Evolutionary conservation across 768 basidiomycete genomes (phyloP), one percentile per base, ranked within the genome.

Genomic region (Tylopilus subfusipes): DNA sequence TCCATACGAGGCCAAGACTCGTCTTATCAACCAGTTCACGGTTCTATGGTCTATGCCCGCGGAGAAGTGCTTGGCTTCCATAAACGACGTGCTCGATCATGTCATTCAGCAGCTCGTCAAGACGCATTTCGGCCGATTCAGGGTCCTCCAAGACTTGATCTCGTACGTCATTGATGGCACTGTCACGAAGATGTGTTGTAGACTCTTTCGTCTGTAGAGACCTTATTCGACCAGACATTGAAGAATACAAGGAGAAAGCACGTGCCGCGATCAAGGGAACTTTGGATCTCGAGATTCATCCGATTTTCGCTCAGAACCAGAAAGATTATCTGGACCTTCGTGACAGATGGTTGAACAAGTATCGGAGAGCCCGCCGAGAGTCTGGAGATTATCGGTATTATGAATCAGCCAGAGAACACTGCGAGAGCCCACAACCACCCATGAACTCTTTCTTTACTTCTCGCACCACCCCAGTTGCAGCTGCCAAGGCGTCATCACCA

Each of bases 51-150:
- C 50, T 1, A 44, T 38, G 0, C 76, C 79, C 1, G 66, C 72
- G 0, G 36, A 63, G 8, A 52, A 55, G 12, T 78, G 78, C 54
- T 68, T 77, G 64, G 57, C 63, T 1, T 55, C 51, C 12, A 65
- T 78, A 5, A 60, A 64, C 16, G 60, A 68, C 12, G 64, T 73
- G 2, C 62, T 77, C 5, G 61, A 64, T 18, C 58, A 69, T 33
- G 47, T 70, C 13, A 54, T 76, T 5, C 54, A 67, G 13, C n/a
- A 50, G 1, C 64, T 71, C 13, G 56, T 76, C 27, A 53, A 65
- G 7, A 51, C 55, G 2, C 70, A 73, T 47, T 83, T 82, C 54
- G 72, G 72, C 3, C 70, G 71, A 5, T 81, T 78, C 52, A 66
- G 53, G 16, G 34, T 61, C 12, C 71, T 81, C 0, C 63, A 72